Percentiles rank a stretch among this genome's conserved stretches.
Evolutionary conservation across 1,284 basidiomycete species (phyloP).

Genomic region (Sphagnurus paluster): DNA sequence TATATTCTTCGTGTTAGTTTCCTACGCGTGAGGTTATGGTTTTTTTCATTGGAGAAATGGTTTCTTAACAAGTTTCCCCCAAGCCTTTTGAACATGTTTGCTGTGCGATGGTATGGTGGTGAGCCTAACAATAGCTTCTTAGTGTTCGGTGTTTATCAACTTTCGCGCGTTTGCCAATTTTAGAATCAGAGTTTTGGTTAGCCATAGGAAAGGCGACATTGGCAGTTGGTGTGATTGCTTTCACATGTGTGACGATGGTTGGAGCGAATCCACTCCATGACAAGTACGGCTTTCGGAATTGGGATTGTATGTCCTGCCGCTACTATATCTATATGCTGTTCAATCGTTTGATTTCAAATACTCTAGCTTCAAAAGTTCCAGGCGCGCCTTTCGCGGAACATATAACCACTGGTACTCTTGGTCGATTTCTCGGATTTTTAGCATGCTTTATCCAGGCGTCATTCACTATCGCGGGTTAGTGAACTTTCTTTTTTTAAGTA

Average conservation of each 20-base stretch:
- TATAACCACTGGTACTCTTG: slow-evolving; percentile 40
- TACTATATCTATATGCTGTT: not conserved
- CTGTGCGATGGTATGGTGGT: slow-evolving; percentile 53
- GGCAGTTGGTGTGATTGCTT: slow-evolving; percentile 56
- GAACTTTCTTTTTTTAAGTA: not conserved
- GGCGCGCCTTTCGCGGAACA: slow-evolving; percentile 49
- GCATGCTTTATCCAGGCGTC: slow-evolving; percentile 48
- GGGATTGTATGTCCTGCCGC: slow-evolving; percentile 40
- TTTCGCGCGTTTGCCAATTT: not conserved
- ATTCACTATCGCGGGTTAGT: slow-evolving; percentile 46
- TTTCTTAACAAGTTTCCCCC: not conserved
- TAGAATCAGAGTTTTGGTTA: slow-evolving; percentile 63
- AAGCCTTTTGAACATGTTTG: slow-evolving; percentile 45
- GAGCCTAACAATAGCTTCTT: slow-evolving; percentile 5
- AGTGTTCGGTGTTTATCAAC: too few relatives aligned
- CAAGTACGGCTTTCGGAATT: slow-evolving; percentile 60
- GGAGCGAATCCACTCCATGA: slow-evolving; percentile 69
- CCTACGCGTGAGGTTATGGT: slow-evolving; percentile 35
- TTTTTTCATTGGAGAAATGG: not conserved
- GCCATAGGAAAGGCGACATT: slow-evolving; percentile 55
- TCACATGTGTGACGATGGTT: slow-evolving; percentile 64
- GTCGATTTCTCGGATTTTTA: slow-evolving; percentile 46
- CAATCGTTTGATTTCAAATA: not conserved
- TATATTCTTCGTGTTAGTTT: slow-evolving; percentile 37
- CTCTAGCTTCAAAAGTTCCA: slow-evolving; percentile 34